Percentiles rank a stretch among this genome's conserved stretches.
Conservation (phyloP, 805 yeast genomes). For the Metschnikowia cerradonensis region DNA sequence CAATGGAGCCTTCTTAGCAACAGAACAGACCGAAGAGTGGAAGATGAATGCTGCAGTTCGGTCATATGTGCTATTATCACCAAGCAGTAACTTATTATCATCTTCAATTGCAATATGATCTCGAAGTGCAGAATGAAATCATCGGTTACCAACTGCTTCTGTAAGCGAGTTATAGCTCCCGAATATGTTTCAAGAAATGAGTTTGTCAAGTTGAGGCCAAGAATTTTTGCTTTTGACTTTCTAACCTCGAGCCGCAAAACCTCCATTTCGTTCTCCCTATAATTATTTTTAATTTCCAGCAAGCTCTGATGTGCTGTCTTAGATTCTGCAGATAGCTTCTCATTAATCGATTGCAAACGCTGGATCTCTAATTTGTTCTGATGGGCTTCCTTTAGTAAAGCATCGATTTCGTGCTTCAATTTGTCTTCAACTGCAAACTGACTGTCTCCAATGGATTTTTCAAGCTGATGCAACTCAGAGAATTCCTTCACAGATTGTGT, state of each 20-base stretch:
- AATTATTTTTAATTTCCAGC: background rate
- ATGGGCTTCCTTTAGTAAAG: background rate
- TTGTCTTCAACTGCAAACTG: constrained; percentile 38
- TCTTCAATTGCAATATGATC: background rate
- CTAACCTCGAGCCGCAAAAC: background rate
- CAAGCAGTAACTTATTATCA: background rate
- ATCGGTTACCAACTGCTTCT: background rate
- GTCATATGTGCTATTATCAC: constrained; percentile 1
- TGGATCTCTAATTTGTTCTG: background rate
- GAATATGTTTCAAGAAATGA: background rate
- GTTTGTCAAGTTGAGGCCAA: background rate
- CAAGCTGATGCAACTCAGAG: constrained; percentile 47
- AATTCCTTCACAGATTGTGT: constrained; percentile 40
- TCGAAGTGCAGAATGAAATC: background rate
- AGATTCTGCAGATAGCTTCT: background rate
- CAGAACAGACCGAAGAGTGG: background rate
- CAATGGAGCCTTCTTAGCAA: background rate
- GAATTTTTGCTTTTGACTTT: background rate
- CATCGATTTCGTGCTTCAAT: constrained; percentile 3
- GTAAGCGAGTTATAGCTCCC: background rate
- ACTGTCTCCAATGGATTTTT: constrained; percentile 46
- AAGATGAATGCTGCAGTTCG: background rate
- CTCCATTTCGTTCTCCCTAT: background rate
- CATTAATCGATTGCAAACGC: constrained; percentile 2
- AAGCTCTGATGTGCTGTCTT: background rate